These are phyloP conservation scores for Venturia asperata DNA, from an alignment of 2,329 filamentous ascomycete species.

Conservation along the genomic window DNA sequence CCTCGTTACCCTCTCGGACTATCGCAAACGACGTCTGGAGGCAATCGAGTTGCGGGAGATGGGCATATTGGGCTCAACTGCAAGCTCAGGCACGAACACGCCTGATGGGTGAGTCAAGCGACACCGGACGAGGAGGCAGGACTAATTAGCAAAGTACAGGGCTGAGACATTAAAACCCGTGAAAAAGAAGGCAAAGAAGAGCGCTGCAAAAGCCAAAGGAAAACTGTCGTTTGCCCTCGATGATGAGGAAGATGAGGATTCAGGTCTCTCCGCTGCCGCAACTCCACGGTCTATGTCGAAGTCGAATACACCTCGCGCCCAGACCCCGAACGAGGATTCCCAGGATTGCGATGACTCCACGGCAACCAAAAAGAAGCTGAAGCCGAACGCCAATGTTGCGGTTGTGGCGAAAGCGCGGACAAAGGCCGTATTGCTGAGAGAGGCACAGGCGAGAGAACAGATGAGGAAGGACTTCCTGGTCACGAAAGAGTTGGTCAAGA, in stretches of 20 bases:
- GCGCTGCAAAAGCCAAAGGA: constrained; percentile 41
- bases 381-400: constrained; percentile 54
- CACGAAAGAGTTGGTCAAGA: constrained; percentile 80
- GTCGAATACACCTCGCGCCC: constrained; percentile 33
- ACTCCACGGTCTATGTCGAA: constrained; percentile 31
- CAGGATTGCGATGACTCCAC: constrained; percentile 28
- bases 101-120: constrained; percentile 52
- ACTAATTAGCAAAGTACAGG: constrained; percentile 53
- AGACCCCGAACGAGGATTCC: constrained; percentile 29
- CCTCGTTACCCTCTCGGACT: constrained; percentile 84
- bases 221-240: constrained; percentile 63
- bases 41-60: constrained; percentile 84
- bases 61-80: constrained; percentile 34
- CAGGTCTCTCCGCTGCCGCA: constrained; percentile 28
- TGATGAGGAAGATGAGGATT: constrained; percentile 55
- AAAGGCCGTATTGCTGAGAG: constrained; percentile 68
- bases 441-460: constrained; percentile 68
- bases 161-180: constrained; percentile 44
- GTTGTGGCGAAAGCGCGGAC: constrained; percentile 68
- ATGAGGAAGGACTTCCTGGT: constrained; percentile 72
- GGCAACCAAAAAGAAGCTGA: constrained; percentile 47
- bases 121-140: constrained; percentile 19
- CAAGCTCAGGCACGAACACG: constrained; percentile 45
- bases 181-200: constrained; percentile 52
- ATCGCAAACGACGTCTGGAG: constrained; percentile 90